phyloP scores from a whole-genome alignment of 768 basidiomycete species.

The Rhodotorula sphaerocarpa region DNA sequence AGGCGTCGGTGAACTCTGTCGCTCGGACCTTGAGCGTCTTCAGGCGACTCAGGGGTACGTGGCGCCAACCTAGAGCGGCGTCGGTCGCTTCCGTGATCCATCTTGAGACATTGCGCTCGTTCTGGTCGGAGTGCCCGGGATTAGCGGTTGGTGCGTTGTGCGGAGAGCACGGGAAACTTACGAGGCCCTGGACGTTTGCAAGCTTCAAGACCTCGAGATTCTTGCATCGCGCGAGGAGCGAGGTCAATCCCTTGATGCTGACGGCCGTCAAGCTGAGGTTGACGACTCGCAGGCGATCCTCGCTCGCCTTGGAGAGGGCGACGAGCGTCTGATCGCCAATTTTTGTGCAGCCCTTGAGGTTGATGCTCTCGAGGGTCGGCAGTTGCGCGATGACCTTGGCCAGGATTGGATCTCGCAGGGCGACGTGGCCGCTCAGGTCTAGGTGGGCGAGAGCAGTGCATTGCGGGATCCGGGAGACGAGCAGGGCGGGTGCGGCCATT shows the following conservation, averaged over 20 bases:
- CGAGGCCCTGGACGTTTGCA: constrained; percentile 25
- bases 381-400: constrained; percentile 29
- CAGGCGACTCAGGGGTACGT: constrained; percentile 31
- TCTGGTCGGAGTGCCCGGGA: neutral
- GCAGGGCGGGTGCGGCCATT: constrained; percentile 15
- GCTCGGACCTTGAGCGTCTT: constrained; percentile 35
- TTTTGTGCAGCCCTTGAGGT: constrained; percentile 31
- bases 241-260: constrained; percentile 24
- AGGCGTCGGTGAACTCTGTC: constrained; percentile 31
- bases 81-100: constrained; percentile 29
- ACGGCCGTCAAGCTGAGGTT: constrained; percentile 37
- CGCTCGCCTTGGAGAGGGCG: constrained; percentile 22
- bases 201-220: constrained; percentile 36
- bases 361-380: constrained; percentile 22
- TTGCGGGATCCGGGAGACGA: constrained; percentile 24
- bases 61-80: constrained; percentile 9
- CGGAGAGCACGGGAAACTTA: neutral
- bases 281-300: constrained; percentile 6
- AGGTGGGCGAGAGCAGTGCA: constrained; percentile 31
- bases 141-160: neutral
- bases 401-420: constrained; percentile 19
- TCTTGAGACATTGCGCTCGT: constrained; percentile 19
- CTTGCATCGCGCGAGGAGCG: constrained; percentile 26
- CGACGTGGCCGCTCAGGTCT: constrained; percentile 17
- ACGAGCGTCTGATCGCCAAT: constrained; percentile 34